Evolutionary conservation across 345 rosid species (phyloP).

Genomic region (Streptanthus diversifolius): DNA sequence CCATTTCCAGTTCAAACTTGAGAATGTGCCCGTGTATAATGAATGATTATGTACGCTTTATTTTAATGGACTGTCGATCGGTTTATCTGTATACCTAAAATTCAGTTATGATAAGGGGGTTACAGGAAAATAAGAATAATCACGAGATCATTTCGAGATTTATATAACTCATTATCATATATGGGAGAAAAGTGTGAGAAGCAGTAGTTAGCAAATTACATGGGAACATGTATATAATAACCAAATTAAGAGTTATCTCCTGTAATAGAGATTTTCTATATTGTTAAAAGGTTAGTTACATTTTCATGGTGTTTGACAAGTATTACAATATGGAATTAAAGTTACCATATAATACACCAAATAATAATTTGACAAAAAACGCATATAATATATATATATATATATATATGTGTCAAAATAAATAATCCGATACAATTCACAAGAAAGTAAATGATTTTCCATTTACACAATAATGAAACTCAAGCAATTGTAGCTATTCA

Average conservation of each 20-base stretch:
- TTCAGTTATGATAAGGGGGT: not conserved
- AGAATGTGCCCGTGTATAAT: not conserved
- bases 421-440: too few relatives aligned
- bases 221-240: conserved; percentile 19
- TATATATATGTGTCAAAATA: too few relatives aligned
- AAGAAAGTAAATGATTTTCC: not conserved
- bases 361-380: not conserved
- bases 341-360: not conserved
- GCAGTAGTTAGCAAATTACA: conserved; percentile 31
- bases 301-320: not conserved
- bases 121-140: not conserved
- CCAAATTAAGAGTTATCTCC: not conserved
- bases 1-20: not conserved
- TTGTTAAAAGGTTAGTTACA: not conserved
- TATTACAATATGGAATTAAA: not conserved
- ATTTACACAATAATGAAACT: not conserved
- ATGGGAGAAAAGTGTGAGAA: conserved; percentile 14
- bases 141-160: not conserved
- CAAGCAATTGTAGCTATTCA: not conserved
- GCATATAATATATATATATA: not conserved
- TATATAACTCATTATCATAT: not conserved
- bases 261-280: not conserved
- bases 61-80: not conserved
- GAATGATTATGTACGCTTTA: not conserved
- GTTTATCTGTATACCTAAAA: not conserved